phyloP scores from a whole-genome alignment of 2,329 filamentous ascomycete genomes.

The Lecanicillium sp. region DNA sequence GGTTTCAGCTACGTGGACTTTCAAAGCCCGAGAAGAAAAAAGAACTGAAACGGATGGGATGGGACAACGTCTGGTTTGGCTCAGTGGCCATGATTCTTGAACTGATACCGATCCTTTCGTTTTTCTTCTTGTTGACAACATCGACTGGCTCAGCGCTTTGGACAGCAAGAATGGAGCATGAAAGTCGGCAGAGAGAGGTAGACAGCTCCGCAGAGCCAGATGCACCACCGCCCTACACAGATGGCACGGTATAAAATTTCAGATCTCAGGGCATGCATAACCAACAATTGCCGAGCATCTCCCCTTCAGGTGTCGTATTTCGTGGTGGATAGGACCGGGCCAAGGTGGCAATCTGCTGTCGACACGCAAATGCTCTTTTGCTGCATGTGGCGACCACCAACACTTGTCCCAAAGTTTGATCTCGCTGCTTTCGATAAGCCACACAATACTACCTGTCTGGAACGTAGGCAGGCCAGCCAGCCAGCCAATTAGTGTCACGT shows the following conservation, averaged over 20 bases:
- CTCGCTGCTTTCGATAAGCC: too few species aligned
- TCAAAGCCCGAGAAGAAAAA: slow-evolving; percentile 65
- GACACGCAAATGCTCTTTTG: too few species aligned
- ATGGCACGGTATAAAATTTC: slow-evolving; percentile 2
- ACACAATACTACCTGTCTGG: too few species aligned
- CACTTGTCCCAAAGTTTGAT: too few species aligned
- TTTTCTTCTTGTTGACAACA: slow-evolving; percentile 87
- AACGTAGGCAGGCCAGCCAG: too few species aligned
- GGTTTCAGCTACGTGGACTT: slow-evolving; percentile 73
- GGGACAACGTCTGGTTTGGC: slow-evolving; percentile 93
- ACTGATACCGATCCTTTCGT: slow-evolving; percentile 83
- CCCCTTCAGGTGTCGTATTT: too few species aligned
- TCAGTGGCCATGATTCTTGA: slow-evolving; percentile 77
- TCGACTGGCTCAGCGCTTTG: slow-evolving; percentile 80
- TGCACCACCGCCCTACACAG: slow-evolving; percentile 8
- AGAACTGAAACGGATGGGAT: slow-evolving; percentile 58
- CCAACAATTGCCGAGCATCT: neutral
- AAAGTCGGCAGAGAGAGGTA: slow-evolving; percentile 22
- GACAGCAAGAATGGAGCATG: slow-evolving; percentile 69
- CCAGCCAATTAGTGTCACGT: too few species aligned
- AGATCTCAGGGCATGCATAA: neutral
- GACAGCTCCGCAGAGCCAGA: slow-evolving; percentile 1
- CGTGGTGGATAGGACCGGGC: too few species aligned
- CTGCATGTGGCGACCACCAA: too few species aligned
- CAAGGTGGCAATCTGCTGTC: too few species aligned